phyloP scores from a whole-genome alignment of 2,329 filamentous ascomycete species.

The Sporothrix luriei region DNA sequence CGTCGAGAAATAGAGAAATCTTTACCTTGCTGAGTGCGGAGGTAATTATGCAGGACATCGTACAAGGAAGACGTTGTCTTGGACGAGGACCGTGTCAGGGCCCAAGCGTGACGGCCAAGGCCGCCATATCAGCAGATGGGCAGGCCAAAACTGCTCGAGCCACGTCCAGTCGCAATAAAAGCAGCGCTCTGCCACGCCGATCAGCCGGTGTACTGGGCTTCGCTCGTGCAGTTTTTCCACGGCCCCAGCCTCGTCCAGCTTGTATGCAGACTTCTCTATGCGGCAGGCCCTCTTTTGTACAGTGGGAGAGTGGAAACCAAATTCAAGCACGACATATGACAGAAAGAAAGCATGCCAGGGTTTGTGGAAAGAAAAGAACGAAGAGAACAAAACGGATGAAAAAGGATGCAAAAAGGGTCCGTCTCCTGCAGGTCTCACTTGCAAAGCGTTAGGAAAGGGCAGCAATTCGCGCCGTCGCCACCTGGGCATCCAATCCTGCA shows the following conservation, averaged over 20 bases:
- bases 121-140: too few species aligned
- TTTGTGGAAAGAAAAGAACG: background rate
- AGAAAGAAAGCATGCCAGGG: slow-evolving; percentile 11
- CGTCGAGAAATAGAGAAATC: too few species aligned
- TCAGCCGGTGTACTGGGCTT: background rate
- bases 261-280: too few species aligned
- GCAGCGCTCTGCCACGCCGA: background rate
- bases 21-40: too few species aligned
- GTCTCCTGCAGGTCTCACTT: slow-evolving; percentile 21
- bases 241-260: slow-evolving; percentile 15
- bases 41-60: too few species aligned
- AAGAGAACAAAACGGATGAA: background rate
- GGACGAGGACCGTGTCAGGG: background rate
- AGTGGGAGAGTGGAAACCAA: too few species aligned
- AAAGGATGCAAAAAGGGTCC: background rate
- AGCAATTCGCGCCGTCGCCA: slow-evolving; percentile 1
- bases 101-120: background rate
- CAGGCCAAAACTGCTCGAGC: too few species aligned
- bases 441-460: background rate
- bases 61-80: too few species aligned
- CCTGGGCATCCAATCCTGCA: background rate
- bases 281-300: too few species aligned
- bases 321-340: too few species aligned
- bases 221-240: background rate
- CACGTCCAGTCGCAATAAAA: background rate